Conservation (phyloP, 164 flowering plant species). For the Chloranthus sessilifolius region DNA sequence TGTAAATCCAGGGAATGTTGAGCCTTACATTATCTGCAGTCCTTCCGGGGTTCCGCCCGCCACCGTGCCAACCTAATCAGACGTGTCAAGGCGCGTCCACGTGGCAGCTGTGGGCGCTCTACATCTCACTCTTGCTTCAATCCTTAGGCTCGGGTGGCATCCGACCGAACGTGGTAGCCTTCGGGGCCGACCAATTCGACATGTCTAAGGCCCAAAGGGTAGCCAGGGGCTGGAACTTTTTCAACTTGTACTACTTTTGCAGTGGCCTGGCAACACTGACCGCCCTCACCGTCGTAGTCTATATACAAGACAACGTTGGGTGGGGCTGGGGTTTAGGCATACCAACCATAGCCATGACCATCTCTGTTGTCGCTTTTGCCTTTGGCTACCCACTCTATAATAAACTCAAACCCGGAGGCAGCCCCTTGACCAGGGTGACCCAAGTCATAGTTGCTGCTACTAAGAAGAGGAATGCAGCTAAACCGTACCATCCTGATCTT, state of each 20-base stretch:
- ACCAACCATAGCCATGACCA: slow-evolving; percentile 52
- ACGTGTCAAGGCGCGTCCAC: slow-evolving; percentile 53
- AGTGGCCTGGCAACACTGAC: slow-evolving; percentile 53
- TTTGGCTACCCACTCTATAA: slow-evolving; percentile 43
- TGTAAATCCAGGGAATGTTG: slow-evolving; percentile 41
- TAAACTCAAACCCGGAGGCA: slow-evolving; percentile 47
- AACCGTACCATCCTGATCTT: slow-evolving; percentile 31
- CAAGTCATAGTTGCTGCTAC: slow-evolving; percentile 55
- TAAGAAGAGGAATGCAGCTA: slow-evolving; percentile 36
- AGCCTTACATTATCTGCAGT: slow-evolving; percentile 51
- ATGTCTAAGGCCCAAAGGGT: slow-evolving; percentile 32
- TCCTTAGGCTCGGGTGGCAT: slow-evolving; percentile 57
- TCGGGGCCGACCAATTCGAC: slow-evolving; percentile 68
- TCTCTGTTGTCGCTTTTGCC: slow-evolving; percentile 46
- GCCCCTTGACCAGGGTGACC: slow-evolving; percentile 46
- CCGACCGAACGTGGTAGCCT: slow-evolving; percentile 61
- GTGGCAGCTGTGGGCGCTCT: slow-evolving; percentile 50
- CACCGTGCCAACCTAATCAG: slow-evolving; percentile 46
- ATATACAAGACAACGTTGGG: slow-evolving; percentile 64
- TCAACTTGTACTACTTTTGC: slow-evolving; percentile 60
- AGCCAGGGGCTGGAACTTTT: slow-evolving; percentile 39
- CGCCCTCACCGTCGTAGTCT: slow-evolving; percentile 58
- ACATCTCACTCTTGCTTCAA: slow-evolving; percentile 51
- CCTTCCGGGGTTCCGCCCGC: slow-evolving; percentile 45
- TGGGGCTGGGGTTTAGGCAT: slow-evolving; percentile 86